Conservation (phyloP, 2,329 filamentous ascomycete species). For the Escovopsis sp. region DNA sequence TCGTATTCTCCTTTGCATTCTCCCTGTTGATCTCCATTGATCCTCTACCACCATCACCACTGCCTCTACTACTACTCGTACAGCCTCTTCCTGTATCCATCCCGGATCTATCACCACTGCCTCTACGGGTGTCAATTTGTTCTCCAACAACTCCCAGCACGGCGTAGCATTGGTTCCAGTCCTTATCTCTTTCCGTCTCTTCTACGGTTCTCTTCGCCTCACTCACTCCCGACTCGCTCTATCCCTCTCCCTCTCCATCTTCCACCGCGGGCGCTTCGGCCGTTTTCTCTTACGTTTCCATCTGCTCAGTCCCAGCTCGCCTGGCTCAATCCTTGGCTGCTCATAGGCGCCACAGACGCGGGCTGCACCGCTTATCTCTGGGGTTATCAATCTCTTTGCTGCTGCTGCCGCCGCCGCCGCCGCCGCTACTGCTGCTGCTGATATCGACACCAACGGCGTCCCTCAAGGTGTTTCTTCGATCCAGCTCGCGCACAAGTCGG, state of each 20-base stretch:
- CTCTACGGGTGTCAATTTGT: no score
- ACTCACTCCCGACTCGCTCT: neutral
- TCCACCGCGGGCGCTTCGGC: neutral
- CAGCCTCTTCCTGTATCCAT: no score
- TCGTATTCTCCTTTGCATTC: no score
- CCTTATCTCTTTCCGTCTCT: no score
- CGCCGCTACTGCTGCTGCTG: neutral
- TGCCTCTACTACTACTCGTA: no score
- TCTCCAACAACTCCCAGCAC: no score
- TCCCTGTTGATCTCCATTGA: no score
- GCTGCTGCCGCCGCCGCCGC: neutral
- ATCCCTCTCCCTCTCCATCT: neutral
- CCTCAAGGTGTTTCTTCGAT: neutral
- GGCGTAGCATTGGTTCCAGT: no score
- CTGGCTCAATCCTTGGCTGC: slow-evolving; percentile 5
- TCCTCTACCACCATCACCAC: no score
- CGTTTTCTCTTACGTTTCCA: slow-evolving; percentile 7
- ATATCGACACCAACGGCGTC: neutral
- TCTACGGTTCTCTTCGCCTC: neutral
- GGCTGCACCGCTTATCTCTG: slow-evolving; percentile 10
- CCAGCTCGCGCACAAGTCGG: no score
- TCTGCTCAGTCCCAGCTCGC: neutral
- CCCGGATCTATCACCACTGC: no score
- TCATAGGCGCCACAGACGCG: slow-evolving; percentile 16
- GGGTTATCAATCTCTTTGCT: slow-evolving; percentile 6